phyloP scores from a whole-genome alignment of 2,329 filamentous ascomycete genomes.

The Gnomoniopsis sp. region DNA sequence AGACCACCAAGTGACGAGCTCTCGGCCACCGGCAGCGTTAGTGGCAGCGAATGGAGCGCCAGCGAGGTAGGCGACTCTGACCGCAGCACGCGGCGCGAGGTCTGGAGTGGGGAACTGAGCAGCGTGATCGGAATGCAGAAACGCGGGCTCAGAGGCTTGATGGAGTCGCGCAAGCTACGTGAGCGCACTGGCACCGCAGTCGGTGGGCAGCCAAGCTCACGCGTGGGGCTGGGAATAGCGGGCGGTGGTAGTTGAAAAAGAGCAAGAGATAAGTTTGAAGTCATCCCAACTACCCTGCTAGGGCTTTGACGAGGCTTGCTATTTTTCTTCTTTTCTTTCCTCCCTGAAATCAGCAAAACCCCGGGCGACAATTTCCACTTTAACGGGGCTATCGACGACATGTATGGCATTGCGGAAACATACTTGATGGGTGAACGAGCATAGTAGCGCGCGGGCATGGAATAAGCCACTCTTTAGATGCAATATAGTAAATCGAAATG shows the following conservation, averaged over 20 bases:
- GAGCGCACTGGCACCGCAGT: constrained; percentile 57
- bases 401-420: neutral
- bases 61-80: constrained; percentile 51
- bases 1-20: constrained; percentile 45
- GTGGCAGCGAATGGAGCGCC: constrained; percentile 52
- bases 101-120: constrained; percentile 80
- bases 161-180: constrained; percentile 87
- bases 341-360: no score
- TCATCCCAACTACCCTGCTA: neutral
- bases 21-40: constrained; percentile 48
- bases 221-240: constrained; percentile 16
- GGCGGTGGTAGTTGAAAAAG: constrained; percentile 10
- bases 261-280: no score
- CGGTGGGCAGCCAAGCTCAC: constrained; percentile 18
- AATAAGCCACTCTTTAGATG: neutral
- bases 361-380: neutral
- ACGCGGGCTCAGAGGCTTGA: constrained; percentile 81
- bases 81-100: constrained; percentile 50
- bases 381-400: neutral
- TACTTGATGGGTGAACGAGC: neutral
- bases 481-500: neutral
- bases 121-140: constrained; percentile 96
- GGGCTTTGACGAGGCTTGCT: neutral
- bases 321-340: neutral
- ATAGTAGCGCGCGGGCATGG: neutral